phyloP scores from a whole-genome alignment of 371 early-diverging fungal species.

The Cladochytrium tenue region DNA sequence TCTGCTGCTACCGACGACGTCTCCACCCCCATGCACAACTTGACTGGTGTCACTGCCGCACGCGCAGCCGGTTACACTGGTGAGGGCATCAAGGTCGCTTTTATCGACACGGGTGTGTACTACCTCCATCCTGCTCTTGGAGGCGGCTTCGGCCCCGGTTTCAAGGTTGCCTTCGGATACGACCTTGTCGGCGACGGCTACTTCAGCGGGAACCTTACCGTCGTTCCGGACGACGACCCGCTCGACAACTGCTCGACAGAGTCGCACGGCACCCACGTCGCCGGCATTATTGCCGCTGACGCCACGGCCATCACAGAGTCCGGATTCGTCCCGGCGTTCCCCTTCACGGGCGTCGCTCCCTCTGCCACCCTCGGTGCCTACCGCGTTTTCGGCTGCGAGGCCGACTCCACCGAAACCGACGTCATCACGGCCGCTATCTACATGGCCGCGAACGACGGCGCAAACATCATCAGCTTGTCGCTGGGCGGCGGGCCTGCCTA shows the following conservation, averaged over 20 bases:
- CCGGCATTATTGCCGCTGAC: constrained; percentile 61
- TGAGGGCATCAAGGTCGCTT: constrained; percentile 45
- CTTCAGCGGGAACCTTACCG: background rate
- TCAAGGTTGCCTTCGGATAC: constrained; percentile 59
- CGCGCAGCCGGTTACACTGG: constrained; percentile 26
- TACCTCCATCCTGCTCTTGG: constrained; percentile 73
- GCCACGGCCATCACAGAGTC: constrained; percentile 17
- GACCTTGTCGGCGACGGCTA: constrained; percentile 53
- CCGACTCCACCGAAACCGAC: constrained; percentile 64
- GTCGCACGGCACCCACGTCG: constrained; percentile 63
- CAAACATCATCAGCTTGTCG: constrained; percentile 62
- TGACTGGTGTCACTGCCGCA: constrained; percentile 10
- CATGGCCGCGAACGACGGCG: constrained; percentile 65
- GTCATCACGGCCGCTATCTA: constrained; percentile 53
- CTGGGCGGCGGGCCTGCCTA: constrained; percentile 68
- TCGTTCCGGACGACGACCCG: constrained; percentile 52
- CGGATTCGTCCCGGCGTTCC: constrained; percentile 12
- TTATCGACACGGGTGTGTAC: constrained; percentile 63
- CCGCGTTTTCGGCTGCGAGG: constrained; percentile 64
- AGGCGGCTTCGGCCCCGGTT: constrained; percentile 68
- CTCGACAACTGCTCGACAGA: constrained; percentile 47
- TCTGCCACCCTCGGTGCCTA: constrained; percentile 34
- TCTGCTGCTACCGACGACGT: no score
- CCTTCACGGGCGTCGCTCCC: constrained; percentile 41
- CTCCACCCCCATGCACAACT: no score